Percentiles rank a stretch among this genome's conserved stretches.
Evolutionary conservation across 306 rosid species (phyloP).

Genomic region (Trifolium subterraneum): DNA sequence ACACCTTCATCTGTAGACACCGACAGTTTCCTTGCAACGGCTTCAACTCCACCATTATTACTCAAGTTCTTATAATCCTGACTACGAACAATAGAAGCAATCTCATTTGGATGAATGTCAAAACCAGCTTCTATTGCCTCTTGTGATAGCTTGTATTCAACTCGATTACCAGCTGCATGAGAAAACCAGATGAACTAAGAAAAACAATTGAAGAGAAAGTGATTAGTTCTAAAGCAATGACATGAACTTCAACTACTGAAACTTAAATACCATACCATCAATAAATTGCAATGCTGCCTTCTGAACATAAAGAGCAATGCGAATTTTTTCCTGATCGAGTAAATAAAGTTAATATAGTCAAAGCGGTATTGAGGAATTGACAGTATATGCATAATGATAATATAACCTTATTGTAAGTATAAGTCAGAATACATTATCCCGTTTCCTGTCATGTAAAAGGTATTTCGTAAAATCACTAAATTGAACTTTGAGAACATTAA

Average conservation of each 20-base stretch:
- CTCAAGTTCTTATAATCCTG: constrained; percentile 62
- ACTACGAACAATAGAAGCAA: constrained; percentile 70
- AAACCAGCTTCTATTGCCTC: constrained; percentile 80
- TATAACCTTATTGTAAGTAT: not conserved
- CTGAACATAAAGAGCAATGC: constrained; percentile 85
- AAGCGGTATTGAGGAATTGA: not conserved
- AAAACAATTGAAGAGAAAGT: constrained; percentile 38
- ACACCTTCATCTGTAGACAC: constrained; percentile 69
- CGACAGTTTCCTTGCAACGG: constrained; percentile 59
- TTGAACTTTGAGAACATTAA: not conserved
- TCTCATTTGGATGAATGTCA: constrained; percentile 84
- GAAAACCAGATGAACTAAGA: constrained; percentile 43
- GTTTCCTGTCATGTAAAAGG: not conserved
- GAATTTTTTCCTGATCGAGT: constrained; percentile 74
- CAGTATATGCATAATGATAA: not conserved
- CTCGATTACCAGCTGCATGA: constrained; percentile 65
- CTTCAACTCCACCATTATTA: constrained; percentile 62
- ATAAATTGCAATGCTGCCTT: constrained; percentile 90
- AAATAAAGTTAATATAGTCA: constrained; percentile 31
- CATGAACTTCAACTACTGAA: constrained; percentile 27
- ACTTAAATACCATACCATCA: constrained; percentile 66
- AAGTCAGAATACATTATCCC: not conserved
- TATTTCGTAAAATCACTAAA: constrained; percentile 20
- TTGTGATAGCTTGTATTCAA: constrained; percentile 60
- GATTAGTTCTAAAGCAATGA: constrained; percentile 26